Percentiles rank a stretch among this genome's conserved stretches.
These are phyloP conservation scores for Westerdykella sp. DNA, from an alignment of 2,329 filamentous ascomycete species.

Conservation along the genomic window DNA sequence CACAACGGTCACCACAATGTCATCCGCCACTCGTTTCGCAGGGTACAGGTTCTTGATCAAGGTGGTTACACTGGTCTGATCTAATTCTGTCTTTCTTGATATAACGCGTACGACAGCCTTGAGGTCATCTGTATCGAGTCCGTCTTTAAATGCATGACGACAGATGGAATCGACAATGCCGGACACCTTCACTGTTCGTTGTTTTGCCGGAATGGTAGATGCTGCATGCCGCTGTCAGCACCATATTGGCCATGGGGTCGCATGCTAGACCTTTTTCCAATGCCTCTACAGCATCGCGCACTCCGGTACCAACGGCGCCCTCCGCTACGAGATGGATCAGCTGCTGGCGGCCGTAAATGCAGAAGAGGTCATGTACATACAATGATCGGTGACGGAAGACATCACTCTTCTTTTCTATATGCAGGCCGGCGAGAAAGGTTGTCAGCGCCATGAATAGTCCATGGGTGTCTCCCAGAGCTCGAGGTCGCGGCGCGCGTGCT, in stretches of 20 bases:
- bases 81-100: conserved; percentile 61
- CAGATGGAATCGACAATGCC: conserved; percentile 58
- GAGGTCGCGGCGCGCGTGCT: background rate
- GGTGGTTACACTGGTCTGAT: conserved; percentile 65
- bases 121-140: conserved; percentile 57
- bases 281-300: conserved; percentile 33
- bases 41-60: conserved; percentile 74
- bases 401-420: conserved; percentile 21
- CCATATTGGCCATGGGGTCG: conserved; percentile 6
- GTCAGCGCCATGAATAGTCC: conserved; percentile 15
- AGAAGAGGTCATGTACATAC: conserved; percentile 15
- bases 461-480: too few species aligned
- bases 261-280: conserved; percentile 31
- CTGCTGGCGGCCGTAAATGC: conserved; percentile 4
- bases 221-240: conserved; percentile 27
- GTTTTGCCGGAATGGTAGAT: conserved; percentile 52
- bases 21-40: conserved; percentile 54
- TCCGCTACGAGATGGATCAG: conserved; percentile 27
- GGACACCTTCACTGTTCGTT: conserved; percentile 57
- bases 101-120: conserved; percentile 60
- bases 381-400: conserved; percentile 21
- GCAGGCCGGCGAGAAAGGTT: conserved; percentile 16
- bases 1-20: conserved; percentile 59
- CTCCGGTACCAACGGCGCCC: conserved; percentile 16
- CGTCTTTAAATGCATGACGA: conserved; percentile 59